Evolutionary conservation across 805 yeast species (phyloP), one percentile per base, ranked within the genome.

Genomic region (Schwanniomyces vanrijiae): DNA sequence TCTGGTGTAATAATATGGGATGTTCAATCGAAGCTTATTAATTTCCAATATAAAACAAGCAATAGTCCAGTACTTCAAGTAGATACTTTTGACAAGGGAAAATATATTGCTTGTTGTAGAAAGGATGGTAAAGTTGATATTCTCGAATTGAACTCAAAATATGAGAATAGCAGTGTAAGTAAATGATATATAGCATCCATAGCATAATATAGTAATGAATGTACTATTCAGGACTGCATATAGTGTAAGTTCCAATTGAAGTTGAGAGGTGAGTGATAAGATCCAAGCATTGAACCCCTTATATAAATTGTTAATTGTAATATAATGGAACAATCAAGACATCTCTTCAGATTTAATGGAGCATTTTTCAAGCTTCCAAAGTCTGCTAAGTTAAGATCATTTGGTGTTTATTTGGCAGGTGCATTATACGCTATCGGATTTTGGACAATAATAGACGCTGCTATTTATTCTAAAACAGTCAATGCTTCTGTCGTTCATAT

Each of bases 401-500:
- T 78, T 37, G 92, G 96, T 13, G 90, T 90, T 13, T 90, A 88
- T 58, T 53, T 83, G n/a, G 73, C 90, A 0, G 94, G 94, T 9
- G 84, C 83, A 0, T 65, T 87, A 24, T 92, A 87, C 55, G 87
- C 97, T 34, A 65, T 86, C 45, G 98, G 96, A 6, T 84, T 92
- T 62, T 92, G 97, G 95, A 71, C 85, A 18, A 81, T 92, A 66
- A 67, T 94, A 16, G 98, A 92, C 66, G 89, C 96, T 0, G 90
- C 96, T 1, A 78, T 94, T 29, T 92, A 82, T 66, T 86, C 96
- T 38, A 84, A 82, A 53, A 86, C 90, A 14, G 85, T 84, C 41
- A 92, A 92, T 71, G 96, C 90, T 0, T 86, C 96, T 0, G 74
- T 75, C 38, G 89, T 90, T 5, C 97, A 92, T 63, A 89, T 94